Base-by-base conservation (phyloP, 1,139 yeast genomes). In the Scheffersomyces cryptocercus region DNA sequence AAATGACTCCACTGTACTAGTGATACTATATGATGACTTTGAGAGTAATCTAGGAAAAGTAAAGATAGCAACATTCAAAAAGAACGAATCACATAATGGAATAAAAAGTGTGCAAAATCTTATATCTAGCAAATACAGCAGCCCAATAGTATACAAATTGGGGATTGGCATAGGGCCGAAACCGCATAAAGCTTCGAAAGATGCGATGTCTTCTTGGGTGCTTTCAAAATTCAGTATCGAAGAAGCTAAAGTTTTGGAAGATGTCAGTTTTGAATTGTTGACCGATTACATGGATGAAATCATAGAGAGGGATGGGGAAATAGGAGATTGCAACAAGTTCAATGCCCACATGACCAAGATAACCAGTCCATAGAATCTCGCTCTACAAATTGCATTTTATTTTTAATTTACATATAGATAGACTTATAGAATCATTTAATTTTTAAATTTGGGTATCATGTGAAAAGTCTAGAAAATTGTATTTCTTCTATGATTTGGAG, bases 161-260 rank as follows among this genome's bases (percentile, higher is more conserved):
- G 77, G 75, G 0, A 52, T 73, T 5, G 78, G 78, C 0, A 70
- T 73, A 28, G 79, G 79, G 0, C 79, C 79, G 3, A 73, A 73
- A 48, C 79, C 78, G 1, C 43, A 47, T 5, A 61, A 53, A 46
- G 68, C 75, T 1, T 52, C 64, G 12, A 58, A 54, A 36, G 72
- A 63, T 41, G 59, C 65, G 3, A 71, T 73, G 71, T 67, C 69
- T 3, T 44, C 58, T 11, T 73, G 78, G 78, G 77, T 73, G 10
- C 58, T 73, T 28, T 61, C 74, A 2, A 46, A 48, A 10, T 66
- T 69, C 46, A 58, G 47, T 24, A 46, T 36, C 4, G 47, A 50
- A 0, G 57, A 53, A 38, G 45, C 41, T 37, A 24, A 31, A 33
- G 35, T 34, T 26, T 35, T 48, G 42, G 47, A 39, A 34, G 38